Percentiles rank a stretch among this genome's conserved stretches.
phyloP scores from a whole-genome alignment of 2,329 filamentous ascomycete genomes.

The Byssochlamys sp. region DNA sequence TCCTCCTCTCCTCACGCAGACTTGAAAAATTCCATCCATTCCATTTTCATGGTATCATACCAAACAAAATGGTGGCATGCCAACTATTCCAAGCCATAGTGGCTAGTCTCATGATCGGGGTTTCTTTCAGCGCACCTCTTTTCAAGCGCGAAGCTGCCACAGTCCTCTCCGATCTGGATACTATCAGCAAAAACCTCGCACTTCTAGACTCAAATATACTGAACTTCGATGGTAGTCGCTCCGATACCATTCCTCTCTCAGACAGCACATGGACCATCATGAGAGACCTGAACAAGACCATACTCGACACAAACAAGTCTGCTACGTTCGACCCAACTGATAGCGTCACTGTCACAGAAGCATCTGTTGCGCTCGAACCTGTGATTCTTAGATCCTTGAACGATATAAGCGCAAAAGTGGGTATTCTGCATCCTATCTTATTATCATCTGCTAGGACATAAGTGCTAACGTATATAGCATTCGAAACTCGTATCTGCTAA shows the following conservation, averaged over 20 bases:
- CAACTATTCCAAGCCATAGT: not conserved
- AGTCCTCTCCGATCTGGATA: slow-evolving; percentile 5
- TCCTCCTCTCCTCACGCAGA: not conserved
- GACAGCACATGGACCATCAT: slow-evolving; percentile 2
- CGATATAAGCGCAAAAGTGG: slow-evolving; percentile 5
- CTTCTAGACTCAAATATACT: slow-evolving; percentile 2
- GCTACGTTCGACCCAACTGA: slow-evolving; percentile 2
- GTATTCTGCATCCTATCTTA: not conserved
- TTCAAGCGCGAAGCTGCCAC: slow-evolving; percentile 2
- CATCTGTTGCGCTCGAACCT: slow-evolving; percentile 4
- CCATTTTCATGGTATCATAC: not conserved
- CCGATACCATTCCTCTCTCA: slow-evolving; percentile 1
- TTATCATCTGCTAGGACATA: not conserved
- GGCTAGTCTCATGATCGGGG: not conserved
- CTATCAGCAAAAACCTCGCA: slow-evolving; percentile 2
- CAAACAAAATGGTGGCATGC: not conserved
- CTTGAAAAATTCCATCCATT: not conserved
- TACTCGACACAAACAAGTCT: slow-evolving; percentile 1
- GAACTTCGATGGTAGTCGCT: slow-evolving; percentile 3
- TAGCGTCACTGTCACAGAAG: slow-evolving; percentile 3
- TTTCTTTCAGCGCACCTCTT: not conserved
- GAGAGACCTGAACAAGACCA: slow-evolving; percentile 3
- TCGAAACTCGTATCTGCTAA: slow-evolving; percentile 1
- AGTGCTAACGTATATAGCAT: slow-evolving; percentile 2
- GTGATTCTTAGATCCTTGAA: slow-evolving; percentile 1